A percentile compares a stretch with the other conserved stretches of the same genome.
Conservation (phyloP, 257 asterid species). For the Solanum virginianum region DNA sequence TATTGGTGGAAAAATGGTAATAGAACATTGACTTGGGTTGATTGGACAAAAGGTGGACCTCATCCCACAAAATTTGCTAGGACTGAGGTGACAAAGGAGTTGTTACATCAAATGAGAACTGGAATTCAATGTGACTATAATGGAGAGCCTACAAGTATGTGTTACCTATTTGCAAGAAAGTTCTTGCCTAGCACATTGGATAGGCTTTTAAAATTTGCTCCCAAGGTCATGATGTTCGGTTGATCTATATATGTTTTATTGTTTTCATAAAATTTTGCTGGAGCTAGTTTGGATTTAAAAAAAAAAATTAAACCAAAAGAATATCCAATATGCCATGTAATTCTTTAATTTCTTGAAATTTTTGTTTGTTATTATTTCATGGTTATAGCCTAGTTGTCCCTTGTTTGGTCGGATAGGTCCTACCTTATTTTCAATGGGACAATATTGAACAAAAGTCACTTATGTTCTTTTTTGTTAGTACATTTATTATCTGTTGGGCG, state of each 20-base stretch:
- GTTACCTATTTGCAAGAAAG: slow-evolving; percentile 75
- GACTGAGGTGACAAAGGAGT: slow-evolving; percentile 19
- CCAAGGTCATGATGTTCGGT: slow-evolving; percentile 28
- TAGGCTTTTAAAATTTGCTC: slow-evolving; percentile 45
- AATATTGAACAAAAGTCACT: neutral
- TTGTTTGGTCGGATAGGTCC: neutral
- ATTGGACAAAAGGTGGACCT: slow-evolving; percentile 79
- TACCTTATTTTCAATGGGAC: neutral
- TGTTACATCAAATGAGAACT: slow-evolving; percentile 31
- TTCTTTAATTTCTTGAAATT: neutral
- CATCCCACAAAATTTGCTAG: slow-evolving; percentile 51
- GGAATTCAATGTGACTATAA: slow-evolving; percentile 36
- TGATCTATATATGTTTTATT: neutral
- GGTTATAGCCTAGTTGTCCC: neutral
- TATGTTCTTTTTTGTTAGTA: neutral
- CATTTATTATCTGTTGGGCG: neutral
- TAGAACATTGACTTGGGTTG: slow-evolving; percentile 77
- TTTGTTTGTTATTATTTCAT: neutral
- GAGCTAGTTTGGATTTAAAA: neutral
- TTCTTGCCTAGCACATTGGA: slow-evolving; percentile 39
- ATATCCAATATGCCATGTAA: neutral
- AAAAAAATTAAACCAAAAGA: neutral
- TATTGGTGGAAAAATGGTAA: slow-evolving; percentile 28
- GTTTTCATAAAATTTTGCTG: neutral
- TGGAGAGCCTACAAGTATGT: slow-evolving; percentile 39